These are phyloP conservation scores for Aspergillus sergii DNA, from an alignment of 2,329 filamentous ascomycete genomes.

Conservation along the genomic window DNA sequence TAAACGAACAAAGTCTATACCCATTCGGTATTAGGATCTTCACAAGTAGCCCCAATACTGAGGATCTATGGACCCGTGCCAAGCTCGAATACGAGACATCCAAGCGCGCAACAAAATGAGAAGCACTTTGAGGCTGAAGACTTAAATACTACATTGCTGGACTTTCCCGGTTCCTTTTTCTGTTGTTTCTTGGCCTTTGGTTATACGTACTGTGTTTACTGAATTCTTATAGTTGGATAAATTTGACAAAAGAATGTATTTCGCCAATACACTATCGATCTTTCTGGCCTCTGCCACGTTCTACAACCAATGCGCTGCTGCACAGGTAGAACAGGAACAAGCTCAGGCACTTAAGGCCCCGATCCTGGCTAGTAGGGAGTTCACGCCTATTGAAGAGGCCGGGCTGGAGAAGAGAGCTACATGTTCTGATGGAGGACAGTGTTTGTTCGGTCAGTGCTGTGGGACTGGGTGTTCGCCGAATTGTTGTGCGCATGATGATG, in stretches of 20 bases:
- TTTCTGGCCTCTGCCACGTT: neutral
- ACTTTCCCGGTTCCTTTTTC: neutral
- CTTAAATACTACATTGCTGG: too few species aligned
- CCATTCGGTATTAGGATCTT: neutral
- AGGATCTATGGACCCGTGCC: neutral
- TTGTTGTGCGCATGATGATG: constrained; percentile 14
- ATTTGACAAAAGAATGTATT: neutral
- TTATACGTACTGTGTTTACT: neutral
- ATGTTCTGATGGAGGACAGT: constrained; percentile 9
- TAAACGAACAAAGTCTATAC: neutral
- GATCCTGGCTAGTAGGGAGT: neutral
- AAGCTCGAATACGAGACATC: neutral
- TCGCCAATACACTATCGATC: neutral
- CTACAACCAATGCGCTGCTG: neutral
- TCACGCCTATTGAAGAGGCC: constrained; percentile 1
- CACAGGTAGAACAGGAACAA: neutral
- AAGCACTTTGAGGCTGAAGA: neutral
- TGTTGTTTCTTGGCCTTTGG: neutral
- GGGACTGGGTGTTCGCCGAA: constrained; percentile 14
- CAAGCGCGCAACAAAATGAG: neutral
- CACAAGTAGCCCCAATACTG: neutral
- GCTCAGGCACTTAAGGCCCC: neutral
- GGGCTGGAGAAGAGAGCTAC: constrained; percentile 6
- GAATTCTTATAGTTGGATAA: neutral
- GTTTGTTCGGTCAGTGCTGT: constrained; percentile 14